Evolutionary conservation across 768 basidiomycete species (phyloP).

Genomic region (Macrocybe gigantea): DNA sequence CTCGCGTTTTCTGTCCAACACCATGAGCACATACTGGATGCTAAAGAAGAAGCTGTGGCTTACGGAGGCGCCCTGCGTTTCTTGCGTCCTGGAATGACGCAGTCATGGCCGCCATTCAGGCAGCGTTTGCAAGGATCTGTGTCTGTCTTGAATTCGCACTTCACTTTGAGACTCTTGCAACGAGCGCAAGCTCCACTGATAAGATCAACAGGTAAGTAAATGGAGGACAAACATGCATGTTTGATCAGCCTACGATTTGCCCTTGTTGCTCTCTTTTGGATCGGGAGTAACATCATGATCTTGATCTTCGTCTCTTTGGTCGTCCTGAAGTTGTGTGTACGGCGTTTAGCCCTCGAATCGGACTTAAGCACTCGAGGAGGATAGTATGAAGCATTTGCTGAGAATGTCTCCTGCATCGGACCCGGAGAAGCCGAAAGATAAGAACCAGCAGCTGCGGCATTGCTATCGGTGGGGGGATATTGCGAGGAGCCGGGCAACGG

Average conservation of each 20-base stretch:
- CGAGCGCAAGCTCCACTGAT: slow-evolving; percentile 57
- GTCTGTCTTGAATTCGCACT: slow-evolving; percentile 70
- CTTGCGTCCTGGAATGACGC: slow-evolving; percentile 79
- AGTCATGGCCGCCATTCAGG: slow-evolving; percentile 63
- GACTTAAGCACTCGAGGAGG: slow-evolving; percentile 3
- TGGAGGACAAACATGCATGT: not conserved
- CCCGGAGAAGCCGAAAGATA: slow-evolving; percentile 15
- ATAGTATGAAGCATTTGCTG: slow-evolving; percentile 16
- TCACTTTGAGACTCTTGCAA: slow-evolving; percentile 66
- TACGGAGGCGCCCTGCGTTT: slow-evolving; percentile 77
- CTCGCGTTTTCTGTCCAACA: slow-evolving; percentile 61
- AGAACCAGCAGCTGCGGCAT: slow-evolving; percentile 2
- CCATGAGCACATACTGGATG: not conserved
- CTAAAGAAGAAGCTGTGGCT: slow-evolving; percentile 16
- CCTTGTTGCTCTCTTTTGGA: slow-evolving; percentile 31
- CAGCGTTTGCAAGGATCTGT: slow-evolving; percentile 76
- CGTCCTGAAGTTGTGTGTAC: slow-evolving; percentile 25
- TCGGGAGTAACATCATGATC: slow-evolving; percentile 25
- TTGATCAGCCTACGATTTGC: slow-evolving; percentile 35
- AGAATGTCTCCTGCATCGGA: slow-evolving; percentile 19
- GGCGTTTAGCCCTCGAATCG: slow-evolving; percentile 29
- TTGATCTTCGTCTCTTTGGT: slow-evolving; percentile 27
- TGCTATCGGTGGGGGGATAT: slow-evolving; percentile 10
- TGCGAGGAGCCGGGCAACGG: slow-evolving; percentile 4
- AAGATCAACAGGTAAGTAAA: slow-evolving; percentile 5